Evolutionary conservation across 257 asterid genomes (phyloP), one percentile per base, ranked within the genome.

Genomic region (Prunella vulgaris): DNA sequence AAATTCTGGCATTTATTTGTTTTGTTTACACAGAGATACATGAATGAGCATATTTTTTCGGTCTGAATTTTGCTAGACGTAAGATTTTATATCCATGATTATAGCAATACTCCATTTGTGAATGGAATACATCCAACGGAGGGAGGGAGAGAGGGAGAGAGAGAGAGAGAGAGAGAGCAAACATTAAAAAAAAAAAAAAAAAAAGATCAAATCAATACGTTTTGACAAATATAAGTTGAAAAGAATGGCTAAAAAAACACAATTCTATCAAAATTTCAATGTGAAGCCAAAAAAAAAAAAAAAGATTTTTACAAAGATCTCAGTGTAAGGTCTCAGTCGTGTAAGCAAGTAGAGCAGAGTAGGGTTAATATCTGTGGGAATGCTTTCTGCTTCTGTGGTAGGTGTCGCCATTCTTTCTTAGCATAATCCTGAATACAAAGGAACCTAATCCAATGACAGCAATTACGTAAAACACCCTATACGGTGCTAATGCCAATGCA

Each of bases 401-500:
- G 14, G 80, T 64, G 76, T 87, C 92, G 0, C 97, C 96, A 35
- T 78, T 85, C 68, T 81, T 77, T 72, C 86, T 78, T 52, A 77
- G 89, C 30, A 81, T 73, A 73, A 93, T 84, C 84, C 93, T 82
- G 72, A 82, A 93, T 38, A 86, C 82, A 73, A 88, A 86, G 52
- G 97, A 90, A 58, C 80, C 56, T 9, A 84, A 30, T 61, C 99
- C 99, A 38, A 90, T 78, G 32, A 76, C 79, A 60, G 96, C 96
- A 91, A 93, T 79, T 49, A 86, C 88, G 64, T 93, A 90, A 63
- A 88, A 86, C 30, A 80, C 86, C 73, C 74, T 66, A 67, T 93
- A 90, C 2, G 97, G 99, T 20, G 90, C 84, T 76, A 80, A 79
- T 65, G 94, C 95, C 84, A 93, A 76, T 49, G 91, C 95, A 54